Evolutionary conservation across 352 stramenopile species (phyloP).

Genomic region (Phytopythium mirpurense): DNA sequence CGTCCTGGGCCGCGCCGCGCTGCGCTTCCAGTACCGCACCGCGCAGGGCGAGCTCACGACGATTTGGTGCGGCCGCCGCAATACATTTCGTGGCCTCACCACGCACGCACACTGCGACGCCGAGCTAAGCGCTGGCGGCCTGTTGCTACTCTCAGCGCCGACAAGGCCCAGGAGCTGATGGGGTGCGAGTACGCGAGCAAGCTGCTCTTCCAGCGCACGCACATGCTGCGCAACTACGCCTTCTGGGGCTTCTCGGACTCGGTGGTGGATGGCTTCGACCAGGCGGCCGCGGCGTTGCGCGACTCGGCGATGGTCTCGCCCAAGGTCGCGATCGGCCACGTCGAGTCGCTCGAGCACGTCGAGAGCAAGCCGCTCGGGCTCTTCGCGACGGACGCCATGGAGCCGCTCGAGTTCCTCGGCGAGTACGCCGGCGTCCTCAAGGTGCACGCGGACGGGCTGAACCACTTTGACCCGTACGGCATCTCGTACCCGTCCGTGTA

Average conservation of each 20-base stretch:
- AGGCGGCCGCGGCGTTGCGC: conserved; percentile 22
- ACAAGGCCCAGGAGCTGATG: conserved; percentile 57
- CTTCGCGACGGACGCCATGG: conserved; percentile 51
- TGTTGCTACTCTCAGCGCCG: no score
- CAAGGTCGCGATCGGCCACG: conserved; percentile 52
- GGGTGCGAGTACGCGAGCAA: conserved; percentile 68
- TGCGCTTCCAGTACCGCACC: conserved; percentile 38
- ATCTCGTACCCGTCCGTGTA: conserved; percentile 70
- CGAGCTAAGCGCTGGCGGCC: no score
- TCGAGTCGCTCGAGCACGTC: conserved; percentile 33
- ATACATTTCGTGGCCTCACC: no score
- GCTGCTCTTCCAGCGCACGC: conserved; percentile 61
- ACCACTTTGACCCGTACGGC: conserved; percentile 58
- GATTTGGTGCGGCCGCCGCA: conserved; percentile 20
- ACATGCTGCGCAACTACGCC: conserved; percentile 66
- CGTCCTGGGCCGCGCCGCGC: conserved; percentile 21
- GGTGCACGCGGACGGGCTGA: conserved; percentile 29
- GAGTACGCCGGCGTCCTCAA: conserved; percentile 70
- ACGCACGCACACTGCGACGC: neutral
- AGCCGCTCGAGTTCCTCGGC: conserved; percentile 38
- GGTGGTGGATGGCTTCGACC: conserved; percentile 39
- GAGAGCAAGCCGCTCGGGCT: conserved; percentile 51
- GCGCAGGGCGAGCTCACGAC: conserved; percentile 21
- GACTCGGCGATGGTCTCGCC: conserved; percentile 28
- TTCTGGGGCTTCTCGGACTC: conserved; percentile 72